Evolutionary conservation across 345 rosid genomes (phyloP).

Genomic region (Pistacia integerrima): DNA sequence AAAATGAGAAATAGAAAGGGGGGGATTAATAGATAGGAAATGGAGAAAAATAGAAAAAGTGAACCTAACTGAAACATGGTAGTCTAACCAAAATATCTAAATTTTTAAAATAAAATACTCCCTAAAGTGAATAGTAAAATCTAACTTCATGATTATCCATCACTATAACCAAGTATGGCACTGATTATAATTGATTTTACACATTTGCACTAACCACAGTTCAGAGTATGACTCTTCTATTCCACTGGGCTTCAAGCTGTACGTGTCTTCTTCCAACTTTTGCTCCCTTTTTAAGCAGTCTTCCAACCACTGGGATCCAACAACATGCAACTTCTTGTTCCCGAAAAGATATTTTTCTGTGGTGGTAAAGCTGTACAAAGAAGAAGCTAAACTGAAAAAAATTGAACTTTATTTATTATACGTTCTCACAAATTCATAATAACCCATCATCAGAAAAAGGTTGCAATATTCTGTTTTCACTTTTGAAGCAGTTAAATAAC

Average conservation of each 20-base stretch:
- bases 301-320: slow-evolving; percentile 77
- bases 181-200: not conserved
- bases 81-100: too few relatives aligned
- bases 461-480: not conserved
- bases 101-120: not conserved
- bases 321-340: slow-evolving; percentile 55
- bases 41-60: not conserved
- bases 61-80: too few relatives aligned
- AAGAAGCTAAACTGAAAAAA: slow-evolving; percentile 15
- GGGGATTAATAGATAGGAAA: not conserved
- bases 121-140: not conserved
- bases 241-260: slow-evolving; percentile 56
- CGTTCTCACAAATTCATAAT: not conserved
- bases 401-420: not conserved
- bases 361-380: slow-evolving; percentile 45
- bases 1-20: too few relatives aligned
- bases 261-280: slow-evolving; percentile 61
- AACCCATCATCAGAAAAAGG: not conserved
- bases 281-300: slow-evolving; percentile 58
- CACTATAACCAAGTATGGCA: not conserved
- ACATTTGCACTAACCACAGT: slow-evolving; percentile 44
- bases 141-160: not conserved
- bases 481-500: not conserved
- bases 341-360: slow-evolving; percentile 46
- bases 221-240: slow-evolving; percentile 41